A percentile compares a stretch with the other conserved stretches of the same genome.
These are phyloP conservation scores for Tarenaya hassleriana DNA, from an alignment of 345 rosid species.

Conservation along the genomic window DNA sequence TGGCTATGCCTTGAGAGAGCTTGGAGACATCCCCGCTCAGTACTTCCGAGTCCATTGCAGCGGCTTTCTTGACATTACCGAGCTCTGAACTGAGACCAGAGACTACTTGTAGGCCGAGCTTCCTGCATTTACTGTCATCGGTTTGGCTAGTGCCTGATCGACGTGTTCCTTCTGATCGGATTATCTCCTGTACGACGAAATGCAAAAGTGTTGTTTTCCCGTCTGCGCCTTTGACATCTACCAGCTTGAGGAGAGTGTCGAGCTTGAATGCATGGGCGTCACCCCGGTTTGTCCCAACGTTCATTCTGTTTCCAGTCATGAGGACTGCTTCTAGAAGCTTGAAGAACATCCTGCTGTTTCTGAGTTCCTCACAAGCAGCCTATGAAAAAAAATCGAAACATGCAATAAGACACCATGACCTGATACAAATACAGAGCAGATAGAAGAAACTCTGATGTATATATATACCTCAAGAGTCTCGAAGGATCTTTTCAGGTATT, in stretches of 20 bases:
- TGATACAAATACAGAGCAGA: background rate
- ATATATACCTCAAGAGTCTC: constrained; percentile 92
- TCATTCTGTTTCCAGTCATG: constrained; percentile 99
- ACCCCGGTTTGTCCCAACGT: constrained; percentile 95
- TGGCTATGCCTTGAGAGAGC: constrained; percentile 64
- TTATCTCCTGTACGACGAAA: constrained; percentile 95
- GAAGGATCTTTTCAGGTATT: constrained; percentile 71
- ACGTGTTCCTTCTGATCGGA: constrained; percentile 87
- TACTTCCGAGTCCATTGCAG: constrained; percentile 95
- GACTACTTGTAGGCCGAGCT: constrained; percentile 90
- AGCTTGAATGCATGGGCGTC: constrained; percentile 99
- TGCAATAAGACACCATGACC: background rate
- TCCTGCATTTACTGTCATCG: constrained; percentile 76
- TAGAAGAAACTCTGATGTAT: background rate
- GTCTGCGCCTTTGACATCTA: constrained; percentile 89
- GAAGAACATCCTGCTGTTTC: constrained; percentile 83
- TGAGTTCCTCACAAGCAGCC: constrained; percentile 94
- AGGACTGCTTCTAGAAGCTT: constrained; percentile 94
- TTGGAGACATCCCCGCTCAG: constrained; percentile 72
- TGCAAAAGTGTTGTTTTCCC: constrained; percentile 96
- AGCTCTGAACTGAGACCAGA: constrained; percentile 78
- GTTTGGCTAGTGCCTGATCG: constrained; percentile 42
- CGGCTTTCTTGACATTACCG: constrained; percentile 81
- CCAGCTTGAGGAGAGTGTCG: constrained; percentile 92
- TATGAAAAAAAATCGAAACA: constrained; percentile 24